Evolutionary conservation across 108 stramenopile species (phyloP), one percentile per base, ranked within the genome.

Genomic region (Cyclotella kingstonii): DNA sequence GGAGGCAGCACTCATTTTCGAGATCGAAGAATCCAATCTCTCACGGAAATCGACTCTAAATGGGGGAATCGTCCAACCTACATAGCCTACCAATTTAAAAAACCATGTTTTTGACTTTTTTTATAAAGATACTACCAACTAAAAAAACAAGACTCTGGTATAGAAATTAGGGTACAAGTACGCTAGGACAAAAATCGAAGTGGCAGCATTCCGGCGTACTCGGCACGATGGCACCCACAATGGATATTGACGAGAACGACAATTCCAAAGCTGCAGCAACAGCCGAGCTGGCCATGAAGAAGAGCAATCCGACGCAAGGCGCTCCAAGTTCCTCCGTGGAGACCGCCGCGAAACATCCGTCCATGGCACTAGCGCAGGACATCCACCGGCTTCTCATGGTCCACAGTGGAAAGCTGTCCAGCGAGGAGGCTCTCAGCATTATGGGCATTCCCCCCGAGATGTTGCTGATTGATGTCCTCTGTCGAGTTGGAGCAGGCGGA

Each of bases 361-460:
- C 84, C 54, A 90, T 90, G 88, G 60, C 60, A 12, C 63, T 93
- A 11, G 74, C 75, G 10, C 88, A 89, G 65, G 60, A 81, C 19
- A 86, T 89, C 19, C 91, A 93, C 45, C 75, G 81, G 38, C 63
- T 83, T n/a, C 53, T 63, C 60, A 70, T 73, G 66, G 34, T 82
- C 1, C 62, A 54, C 52, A 54, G 42, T 25, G 65, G 68, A 0
- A 62, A 63, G 11, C 46, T 81, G n/a, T 66, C 54, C 17, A 3
- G 1, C 5, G 70, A 54, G 18, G 73, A 68, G 27, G 69, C 70
- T 15, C 21, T 27, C 14, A 38, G 51, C 31, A 68, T 68, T 25
- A 63, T 63, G 36, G 70, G 70, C 5, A 38, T 40, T 22, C 52
- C 60, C 19, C 79, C 79, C 30, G 12, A 39, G 23, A 60, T 61